Conservation (phyloP, 768 basidiomycete species). For the Leccinum disarticulatum region DNA sequence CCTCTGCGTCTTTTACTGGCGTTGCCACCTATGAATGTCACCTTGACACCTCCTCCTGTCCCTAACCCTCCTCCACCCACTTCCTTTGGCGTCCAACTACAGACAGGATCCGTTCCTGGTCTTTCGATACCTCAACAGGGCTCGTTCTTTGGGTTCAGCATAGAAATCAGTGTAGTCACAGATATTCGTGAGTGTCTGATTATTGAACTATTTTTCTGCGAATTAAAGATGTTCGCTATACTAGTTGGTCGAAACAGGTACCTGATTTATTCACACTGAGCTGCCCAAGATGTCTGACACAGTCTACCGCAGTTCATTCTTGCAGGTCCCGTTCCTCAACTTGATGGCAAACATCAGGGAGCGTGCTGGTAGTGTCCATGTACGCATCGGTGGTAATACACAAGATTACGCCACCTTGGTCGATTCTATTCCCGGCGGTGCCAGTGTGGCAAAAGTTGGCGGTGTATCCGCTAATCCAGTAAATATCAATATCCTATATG, state of each 20-base stretch:
- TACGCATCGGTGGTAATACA: slow-evolving; percentile 81
- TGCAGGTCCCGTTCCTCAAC: slow-evolving; percentile 73
- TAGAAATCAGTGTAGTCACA: slow-evolving; percentile 72
- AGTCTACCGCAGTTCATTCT: slow-evolving; percentile 38
- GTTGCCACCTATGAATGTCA: slow-evolving; percentile 53
- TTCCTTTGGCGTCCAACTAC: slow-evolving; percentile 44
- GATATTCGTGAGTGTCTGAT: slow-evolving; percentile 29
- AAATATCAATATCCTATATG: not conserved
- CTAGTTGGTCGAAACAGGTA: slow-evolving; percentile 23
- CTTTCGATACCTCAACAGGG: slow-evolving; percentile 48
- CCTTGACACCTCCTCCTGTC: slow-evolving; percentile 49
- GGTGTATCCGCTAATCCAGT: slow-evolving; percentile 41
- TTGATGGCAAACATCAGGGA: slow-evolving; percentile 69
- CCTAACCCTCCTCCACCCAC: slow-evolving; percentile 44
- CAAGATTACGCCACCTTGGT: slow-evolving; percentile 65
- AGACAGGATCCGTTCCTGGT: slow-evolving; percentile 26
- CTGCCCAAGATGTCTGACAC: not conserved
- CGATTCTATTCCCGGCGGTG: slow-evolving; percentile 45
- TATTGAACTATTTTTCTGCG: not conserved
- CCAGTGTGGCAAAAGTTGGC: slow-evolving; percentile 51
- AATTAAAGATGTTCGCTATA: not conserved
- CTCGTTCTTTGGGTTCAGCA: slow-evolving; percentile 70
- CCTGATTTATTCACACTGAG: no score
- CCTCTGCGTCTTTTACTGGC: slow-evolving; percentile 43
- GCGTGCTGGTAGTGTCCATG: slow-evolving; percentile 57